Evolutionary conservation across 148 eudicot species (phyloP).

Genomic region (Camellia lanceoleosa): DNA sequence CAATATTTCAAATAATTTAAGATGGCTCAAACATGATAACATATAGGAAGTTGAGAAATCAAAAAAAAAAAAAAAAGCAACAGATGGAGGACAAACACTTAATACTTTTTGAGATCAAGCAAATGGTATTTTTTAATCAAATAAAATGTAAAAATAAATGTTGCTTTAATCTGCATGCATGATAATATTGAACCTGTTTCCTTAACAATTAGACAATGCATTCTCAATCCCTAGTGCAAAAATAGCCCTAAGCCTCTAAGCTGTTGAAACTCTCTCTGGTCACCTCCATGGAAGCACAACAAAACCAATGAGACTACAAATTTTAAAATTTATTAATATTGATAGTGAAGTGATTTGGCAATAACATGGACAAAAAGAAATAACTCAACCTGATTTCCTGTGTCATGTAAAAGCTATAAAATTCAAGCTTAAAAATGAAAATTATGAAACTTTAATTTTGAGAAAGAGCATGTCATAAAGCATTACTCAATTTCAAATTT

Average conservation of each 20-base stretch:
- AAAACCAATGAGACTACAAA: not conserved
- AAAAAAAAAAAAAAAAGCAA: not conserved
- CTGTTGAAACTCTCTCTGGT: not conserved
- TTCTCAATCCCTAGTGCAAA: not conserved
- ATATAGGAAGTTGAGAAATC: not conserved
- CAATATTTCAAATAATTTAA: not conserved
- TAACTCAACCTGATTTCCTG: not conserved
- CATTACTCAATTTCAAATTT: not conserved
- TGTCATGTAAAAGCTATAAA: not conserved
- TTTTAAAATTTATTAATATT: too few species aligned
- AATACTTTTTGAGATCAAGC: not conserved
- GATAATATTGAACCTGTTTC: not conserved
- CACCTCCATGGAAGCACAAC: not conserved
- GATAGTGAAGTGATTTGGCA: not conserved
- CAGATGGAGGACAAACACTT: not conserved
- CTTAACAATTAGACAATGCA: not conserved
- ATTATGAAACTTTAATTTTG: not conserved
- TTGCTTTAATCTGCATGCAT: not conserved
- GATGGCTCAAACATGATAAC: not conserved
- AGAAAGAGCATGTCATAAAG: not conserved
- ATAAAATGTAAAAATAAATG: too few species aligned
- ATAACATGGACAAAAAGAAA: not conserved
- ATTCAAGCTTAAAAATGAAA: not conserved
- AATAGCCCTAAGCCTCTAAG: not conserved
- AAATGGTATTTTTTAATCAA: too few species aligned